Evolutionary conservation across 192 early-diverging fungal species (phyloP).

Genomic region (Backusella sp.): DNA sequence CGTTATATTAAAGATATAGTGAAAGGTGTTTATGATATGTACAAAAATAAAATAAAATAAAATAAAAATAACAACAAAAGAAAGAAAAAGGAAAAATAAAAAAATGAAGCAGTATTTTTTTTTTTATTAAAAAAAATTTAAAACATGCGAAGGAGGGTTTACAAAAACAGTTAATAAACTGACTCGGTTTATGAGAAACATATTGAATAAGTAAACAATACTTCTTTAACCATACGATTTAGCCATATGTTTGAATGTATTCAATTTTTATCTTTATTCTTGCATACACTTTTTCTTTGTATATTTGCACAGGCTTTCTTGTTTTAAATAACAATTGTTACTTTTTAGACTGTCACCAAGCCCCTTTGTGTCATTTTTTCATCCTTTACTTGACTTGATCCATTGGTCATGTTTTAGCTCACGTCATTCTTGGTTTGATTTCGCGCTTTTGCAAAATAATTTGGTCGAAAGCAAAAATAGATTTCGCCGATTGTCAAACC

Average conservation of each 20-base stretch:
- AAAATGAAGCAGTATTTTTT: background rate
- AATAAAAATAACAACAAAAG: background rate
- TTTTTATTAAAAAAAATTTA: background rate
- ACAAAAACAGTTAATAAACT: background rate
- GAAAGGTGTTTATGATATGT: background rate
- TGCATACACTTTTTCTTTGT: background rate
- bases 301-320: background rate
- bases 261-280: background rate
- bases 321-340: background rate
- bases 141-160: slow-evolving; percentile 8
- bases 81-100: background rate
- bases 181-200: slow-evolving; percentile 6
- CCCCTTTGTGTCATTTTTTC: background rate
- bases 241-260: background rate
- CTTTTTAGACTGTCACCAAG: background rate
- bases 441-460: background rate
- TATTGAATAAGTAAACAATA: background rate
- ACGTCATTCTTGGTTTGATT: background rate
- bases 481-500: too few relatives aligned
- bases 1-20: background rate
- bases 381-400: background rate
- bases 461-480: too few relatives aligned
- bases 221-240: background rate
- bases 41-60: background rate
- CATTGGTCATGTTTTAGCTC: background rate